Evolutionary conservation across 148 eudicot genomes (phyloP).

Genomic region (Rhododendron kiyosumense): DNA sequence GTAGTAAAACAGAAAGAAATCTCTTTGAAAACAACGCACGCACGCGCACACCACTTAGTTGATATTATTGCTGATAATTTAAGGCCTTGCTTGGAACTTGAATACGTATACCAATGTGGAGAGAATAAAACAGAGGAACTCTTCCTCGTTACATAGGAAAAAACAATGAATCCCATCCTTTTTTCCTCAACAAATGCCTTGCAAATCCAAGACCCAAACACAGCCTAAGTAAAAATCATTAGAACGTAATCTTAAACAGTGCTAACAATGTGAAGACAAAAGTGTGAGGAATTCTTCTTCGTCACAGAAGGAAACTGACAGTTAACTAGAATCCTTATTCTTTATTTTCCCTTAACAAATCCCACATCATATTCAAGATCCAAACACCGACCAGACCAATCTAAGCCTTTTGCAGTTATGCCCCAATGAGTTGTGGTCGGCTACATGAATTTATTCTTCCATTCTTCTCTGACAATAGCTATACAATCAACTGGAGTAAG

Average conservation of each 20-base stretch:
- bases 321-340: not conserved
- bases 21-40: not conserved
- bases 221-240: not conserved
- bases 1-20: not conserved
- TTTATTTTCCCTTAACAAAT: not conserved
- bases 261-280: not conserved
- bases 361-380: not conserved
- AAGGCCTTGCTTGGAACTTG: not conserved
- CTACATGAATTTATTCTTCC: not conserved
- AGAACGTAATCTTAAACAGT: not conserved
- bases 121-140: not conserved
- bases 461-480: not conserved
- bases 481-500: not conserved
- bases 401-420: not conserved
- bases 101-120: not conserved
- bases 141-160: not conserved
- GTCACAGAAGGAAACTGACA: not conserved
- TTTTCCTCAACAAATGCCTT: not conserved
- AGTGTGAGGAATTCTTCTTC: not conserved
- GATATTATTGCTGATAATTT: not conserved
- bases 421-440: not conserved
- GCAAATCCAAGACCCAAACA: not conserved
- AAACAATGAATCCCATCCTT: not conserved
- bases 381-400: not conserved
- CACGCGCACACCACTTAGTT: not conserved